Percentiles rank a stretch among this genome's conserved stretches.
These are phyloP conservation scores for Nannizziopsis arthrosporioides DNA, from an alignment of 2,329 filamentous ascomycete species.

Conservation along the genomic window DNA sequence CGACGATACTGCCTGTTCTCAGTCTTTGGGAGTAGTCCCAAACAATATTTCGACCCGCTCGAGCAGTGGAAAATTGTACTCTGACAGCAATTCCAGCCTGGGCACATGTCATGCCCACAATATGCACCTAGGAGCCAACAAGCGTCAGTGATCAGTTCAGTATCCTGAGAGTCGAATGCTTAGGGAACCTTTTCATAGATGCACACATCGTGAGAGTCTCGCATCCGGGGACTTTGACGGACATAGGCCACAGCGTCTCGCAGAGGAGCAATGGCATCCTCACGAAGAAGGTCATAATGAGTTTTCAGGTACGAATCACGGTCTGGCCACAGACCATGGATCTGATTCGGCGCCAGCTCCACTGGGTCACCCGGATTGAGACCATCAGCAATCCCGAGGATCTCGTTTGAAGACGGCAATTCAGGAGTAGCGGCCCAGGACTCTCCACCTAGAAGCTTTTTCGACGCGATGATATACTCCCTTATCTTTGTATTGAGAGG, in stretches of 20 bases:
- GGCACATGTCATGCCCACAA: slow-evolving; percentile 54
- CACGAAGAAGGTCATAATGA: slow-evolving; percentile 64
- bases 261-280: slow-evolving; percentile 60
- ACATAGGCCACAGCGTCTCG: slow-evolving; percentile 53
- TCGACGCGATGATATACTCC: slow-evolving; percentile 20
- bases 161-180: neutral
- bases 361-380: slow-evolving; percentile 19
- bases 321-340: slow-evolving; percentile 49
- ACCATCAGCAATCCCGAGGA: slow-evolving; percentile 22
- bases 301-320: slow-evolving; percentile 53
- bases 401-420: slow-evolving; percentile 31
- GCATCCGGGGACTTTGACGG: slow-evolving; percentile 41
- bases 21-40: slow-evolving; percentile 55
- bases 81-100: slow-evolving; percentile 52
- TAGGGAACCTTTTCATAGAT: slow-evolving; percentile 57
- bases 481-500: slow-evolving; percentile 23
- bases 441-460: slow-evolving; percentile 12
- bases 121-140: slow-evolving; percentile 44
- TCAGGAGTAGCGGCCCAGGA: slow-evolving; percentile 31
- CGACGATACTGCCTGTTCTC: slow-evolving; percentile 44
- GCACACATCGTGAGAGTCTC: slow-evolving; percentile 47
- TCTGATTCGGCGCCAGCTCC: slow-evolving; percentile 42
- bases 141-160: neutral
- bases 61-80: slow-evolving; percentile 57
- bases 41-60: slow-evolving; percentile 53